These are phyloP conservation scores for Aspergillus sp. DNA, from an alignment of 2,329 filamentous ascomycete genomes.

Conservation along the genomic window DNA sequence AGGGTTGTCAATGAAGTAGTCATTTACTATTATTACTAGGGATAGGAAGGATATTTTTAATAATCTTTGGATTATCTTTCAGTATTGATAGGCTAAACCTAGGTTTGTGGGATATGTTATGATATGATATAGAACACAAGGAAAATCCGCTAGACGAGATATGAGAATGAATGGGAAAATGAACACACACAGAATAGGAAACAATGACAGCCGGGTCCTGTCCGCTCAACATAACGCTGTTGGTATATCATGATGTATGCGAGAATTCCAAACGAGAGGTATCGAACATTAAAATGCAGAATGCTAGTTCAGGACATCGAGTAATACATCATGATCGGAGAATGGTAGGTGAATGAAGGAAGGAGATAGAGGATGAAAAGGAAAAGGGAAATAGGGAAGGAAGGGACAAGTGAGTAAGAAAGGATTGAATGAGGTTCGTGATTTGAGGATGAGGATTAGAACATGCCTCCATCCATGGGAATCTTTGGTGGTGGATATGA, in stretches of 20 bases:
- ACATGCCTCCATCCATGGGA: constrained; percentile 41
- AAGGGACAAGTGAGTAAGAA: constrained; percentile 1
- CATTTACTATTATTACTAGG: no score
- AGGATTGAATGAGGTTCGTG: constrained; percentile 2
- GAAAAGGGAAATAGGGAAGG: background rate
- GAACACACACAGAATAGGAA: constrained; percentile 9
- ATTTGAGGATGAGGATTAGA: constrained; percentile 27
- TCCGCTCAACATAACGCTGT: constrained; percentile 22
- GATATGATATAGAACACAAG: background rate
- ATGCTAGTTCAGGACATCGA: constrained; percentile 8
- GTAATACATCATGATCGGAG: constrained; percentile 8
- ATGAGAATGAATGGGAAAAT: background rate
- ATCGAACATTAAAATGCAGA: constrained; percentile 8
- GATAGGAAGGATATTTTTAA: no score
- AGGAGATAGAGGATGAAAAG: constrained; percentile 4
- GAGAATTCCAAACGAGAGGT: constrained; percentile 14
- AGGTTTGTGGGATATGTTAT: no score
- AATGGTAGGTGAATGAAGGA: constrained; percentile 2
- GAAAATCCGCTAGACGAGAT: background rate
- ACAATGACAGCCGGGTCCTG: constrained; percentile 3
- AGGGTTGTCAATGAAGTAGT: no score
- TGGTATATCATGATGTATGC: constrained; percentile 23
- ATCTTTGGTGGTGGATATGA: constrained; percentile 32
- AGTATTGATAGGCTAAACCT: background rate
- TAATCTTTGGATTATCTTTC: background rate